Percentiles rank a stretch among this genome's conserved stretches.
phyloP scores from a whole-genome alignment of 2,329 filamentous ascomycete species.

The Fusarium subglutinans region DNA sequence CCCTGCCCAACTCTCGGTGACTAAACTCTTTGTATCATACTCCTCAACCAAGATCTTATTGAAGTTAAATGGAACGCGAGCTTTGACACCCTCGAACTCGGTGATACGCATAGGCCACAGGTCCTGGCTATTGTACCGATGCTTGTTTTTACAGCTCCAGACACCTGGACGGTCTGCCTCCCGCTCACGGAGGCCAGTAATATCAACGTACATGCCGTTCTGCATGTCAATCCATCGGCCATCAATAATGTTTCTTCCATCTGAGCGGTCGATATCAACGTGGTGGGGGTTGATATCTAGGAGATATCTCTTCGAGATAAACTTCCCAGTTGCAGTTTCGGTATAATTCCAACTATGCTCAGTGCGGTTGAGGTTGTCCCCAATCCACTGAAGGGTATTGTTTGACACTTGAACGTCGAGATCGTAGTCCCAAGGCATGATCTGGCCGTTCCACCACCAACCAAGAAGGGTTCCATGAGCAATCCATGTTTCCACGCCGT shows the following conservation, averaged over 20 bases:
- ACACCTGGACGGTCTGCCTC: conserved; percentile 68
- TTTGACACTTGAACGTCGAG: conserved; percentile 82
- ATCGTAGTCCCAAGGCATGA: conserved; percentile 87
- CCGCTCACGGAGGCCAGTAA: conserved; percentile 78
- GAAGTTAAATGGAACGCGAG: conserved; percentile 74
- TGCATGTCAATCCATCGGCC: conserved; percentile 81
- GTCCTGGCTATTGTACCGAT: conserved; percentile 75
- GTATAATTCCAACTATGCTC: conserved; percentile 64
- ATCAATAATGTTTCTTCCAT: conserved; percentile 83
- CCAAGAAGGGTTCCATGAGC: conserved; percentile 85
- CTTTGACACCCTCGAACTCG: conserved; percentile 77
- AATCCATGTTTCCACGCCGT: conserved; percentile 83
- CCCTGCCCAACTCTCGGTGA: conserved; percentile 69
- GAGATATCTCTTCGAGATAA: conserved; percentile 65
- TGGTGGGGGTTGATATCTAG: conserved; percentile 81
- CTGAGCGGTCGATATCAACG: conserved; percentile 66
- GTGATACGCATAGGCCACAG: conserved; percentile 80
- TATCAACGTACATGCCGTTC: conserved; percentile 85
- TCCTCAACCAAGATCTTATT: conserved; percentile 72
- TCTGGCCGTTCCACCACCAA: conserved; percentile 87
- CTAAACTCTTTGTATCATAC: conserved; percentile 70
- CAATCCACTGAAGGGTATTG: conserved; percentile 72
- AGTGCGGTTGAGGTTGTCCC: conserved; percentile 74
- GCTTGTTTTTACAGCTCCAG: conserved; percentile 83
- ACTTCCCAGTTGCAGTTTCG: conserved; percentile 52